A percentile compares a stretch with the other conserved stretches of the same genome.
Conservation (phyloP, 352 stramenopile species). For the Pythium dissimile region DNA sequence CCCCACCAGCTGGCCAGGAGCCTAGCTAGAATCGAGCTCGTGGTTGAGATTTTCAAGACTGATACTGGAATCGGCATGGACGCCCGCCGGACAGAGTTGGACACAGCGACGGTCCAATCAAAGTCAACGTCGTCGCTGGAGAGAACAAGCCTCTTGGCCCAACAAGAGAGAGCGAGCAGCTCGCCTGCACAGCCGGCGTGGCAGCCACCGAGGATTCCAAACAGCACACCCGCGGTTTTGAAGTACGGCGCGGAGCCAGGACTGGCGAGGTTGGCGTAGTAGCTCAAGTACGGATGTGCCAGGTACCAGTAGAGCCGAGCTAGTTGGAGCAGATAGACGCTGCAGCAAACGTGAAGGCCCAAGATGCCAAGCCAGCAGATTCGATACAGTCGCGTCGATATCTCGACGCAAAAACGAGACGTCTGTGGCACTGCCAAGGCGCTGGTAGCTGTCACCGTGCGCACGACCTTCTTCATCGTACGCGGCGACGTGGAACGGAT, state of each 20-base stretch:
- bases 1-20: background rate
- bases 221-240: conserved; percentile 10
- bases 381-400: background rate
- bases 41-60: background rate
- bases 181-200: no score
- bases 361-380: conserved; percentile 2
- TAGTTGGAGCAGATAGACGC: conserved; percentile 9
- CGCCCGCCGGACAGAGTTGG: background rate
- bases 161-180: background rate
- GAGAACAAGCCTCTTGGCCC: background rate
- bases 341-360: background rate
- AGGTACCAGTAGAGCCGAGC: conserved; percentile 22
- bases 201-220: background rate
- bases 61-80: no score
- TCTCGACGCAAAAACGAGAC: no score
- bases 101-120: background rate
- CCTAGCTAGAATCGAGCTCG: background rate
- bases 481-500: no score
- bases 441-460: no score
- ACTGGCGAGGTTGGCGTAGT: conserved; percentile 22
- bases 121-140: background rate
- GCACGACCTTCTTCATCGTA: no score
- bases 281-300: conserved; percentile 26
- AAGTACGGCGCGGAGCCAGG: conserved; percentile 7
- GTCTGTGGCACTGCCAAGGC: no score